phyloP scores from a whole-genome alignment of 495 filamentous ascomycete species.

The Astrocystis sublimbata region DNA sequence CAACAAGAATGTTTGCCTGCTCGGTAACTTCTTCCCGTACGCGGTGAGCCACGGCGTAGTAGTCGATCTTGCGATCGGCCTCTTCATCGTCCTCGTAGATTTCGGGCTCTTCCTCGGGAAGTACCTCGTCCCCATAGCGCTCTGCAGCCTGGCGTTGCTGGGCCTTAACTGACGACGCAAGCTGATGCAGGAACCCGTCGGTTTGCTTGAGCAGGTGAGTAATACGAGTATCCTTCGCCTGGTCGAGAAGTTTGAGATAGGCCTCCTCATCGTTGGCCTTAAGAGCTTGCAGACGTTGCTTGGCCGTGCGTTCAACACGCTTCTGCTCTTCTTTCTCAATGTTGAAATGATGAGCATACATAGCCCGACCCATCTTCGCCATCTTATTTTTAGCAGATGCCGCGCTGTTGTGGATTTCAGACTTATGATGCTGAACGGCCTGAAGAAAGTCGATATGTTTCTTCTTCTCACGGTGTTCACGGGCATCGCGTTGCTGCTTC shows the following conservation, averaged over 20 bases:
- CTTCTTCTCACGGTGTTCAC: slow-evolving; percentile 91
- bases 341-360: slow-evolving; percentile 84
- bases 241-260: slow-evolving; percentile 92
- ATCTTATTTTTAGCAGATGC: slow-evolving; percentile 56
- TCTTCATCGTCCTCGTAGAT: slow-evolving; percentile 69
- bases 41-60: slow-evolving; percentile 96
- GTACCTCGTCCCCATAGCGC: slow-evolving; percentile 67
- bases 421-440: slow-evolving; percentile 62
- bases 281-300: slow-evolving; percentile 97
- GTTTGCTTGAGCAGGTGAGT: slow-evolving; percentile 95
- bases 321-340: slow-evolving; percentile 99
- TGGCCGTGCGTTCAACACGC: slow-evolving; percentile 92
- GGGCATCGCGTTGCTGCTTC: slow-evolving; percentile 95
- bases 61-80: slow-evolving; percentile 79
- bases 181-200: slow-evolving; percentile 93
- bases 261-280: slow-evolving; percentile 99
- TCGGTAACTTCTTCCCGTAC: slow-evolving; percentile 84
- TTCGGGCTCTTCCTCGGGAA: slow-evolving; percentile 60
- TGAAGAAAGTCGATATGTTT: slow-evolving; percentile 88
- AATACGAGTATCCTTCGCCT: slow-evolving; percentile 98
- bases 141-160: slow-evolving; percentile 83
- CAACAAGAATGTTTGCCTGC: slow-evolving; percentile 83
- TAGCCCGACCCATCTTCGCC: slow-evolving; percentile 83
- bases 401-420: slow-evolving; percentile 43
- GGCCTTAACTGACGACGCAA: slow-evolving; percentile 85